phyloP scores from a whole-genome alignment of 2,329 filamentous ascomycete species.

The Paecilomyces sp. region DNA sequence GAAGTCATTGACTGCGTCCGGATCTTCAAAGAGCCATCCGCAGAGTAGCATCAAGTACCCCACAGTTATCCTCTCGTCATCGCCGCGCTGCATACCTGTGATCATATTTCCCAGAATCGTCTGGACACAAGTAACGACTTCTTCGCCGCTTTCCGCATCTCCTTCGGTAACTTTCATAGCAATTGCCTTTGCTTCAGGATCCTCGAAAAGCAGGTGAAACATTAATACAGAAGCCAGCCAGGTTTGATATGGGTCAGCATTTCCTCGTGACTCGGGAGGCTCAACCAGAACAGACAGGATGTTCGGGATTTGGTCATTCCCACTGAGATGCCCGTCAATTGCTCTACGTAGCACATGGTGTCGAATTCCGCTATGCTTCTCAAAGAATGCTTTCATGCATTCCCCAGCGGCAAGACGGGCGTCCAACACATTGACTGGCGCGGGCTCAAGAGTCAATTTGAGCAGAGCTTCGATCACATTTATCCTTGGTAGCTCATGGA shows the following conservation, averaged over 20 bases:
- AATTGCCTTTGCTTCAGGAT: conserved; percentile 67
- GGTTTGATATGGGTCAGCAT: conserved; percentile 72
- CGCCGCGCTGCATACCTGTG: conserved; percentile 64
- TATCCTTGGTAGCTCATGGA: conserved; percentile 53
- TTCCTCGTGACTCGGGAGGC: conserved; percentile 53
- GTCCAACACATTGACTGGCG: conserved; percentile 63
- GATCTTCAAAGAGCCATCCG: conserved; percentile 87
- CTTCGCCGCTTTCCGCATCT: conserved; percentile 80
- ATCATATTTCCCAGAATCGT: conserved; percentile 81
- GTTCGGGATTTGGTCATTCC: conserved; percentile 77
- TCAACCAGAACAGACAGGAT: conserved; percentile 75
- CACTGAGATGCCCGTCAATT: conserved; percentile 75
- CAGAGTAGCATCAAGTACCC: conserved; percentile 86
- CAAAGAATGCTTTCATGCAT: conserved; percentile 89
- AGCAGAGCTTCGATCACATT: conserved; percentile 93
- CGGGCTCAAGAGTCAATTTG: conserved; percentile 67
- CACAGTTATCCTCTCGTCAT: conserved; percentile 71
- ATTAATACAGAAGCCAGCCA: conserved; percentile 88
- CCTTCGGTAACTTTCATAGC: conserved; percentile 82
- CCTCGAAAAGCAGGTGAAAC: conserved; percentile 78
- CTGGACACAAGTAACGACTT: conserved; percentile 91
- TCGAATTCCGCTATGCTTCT: conserved; percentile 70
- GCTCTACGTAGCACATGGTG: conserved; percentile 81
- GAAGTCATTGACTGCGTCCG: conserved; percentile 87
- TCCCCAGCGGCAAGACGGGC: conserved; percentile 78